Conservation (phyloP, 306 rosid genomes). For the Spatholobus suberectus region DNA sequence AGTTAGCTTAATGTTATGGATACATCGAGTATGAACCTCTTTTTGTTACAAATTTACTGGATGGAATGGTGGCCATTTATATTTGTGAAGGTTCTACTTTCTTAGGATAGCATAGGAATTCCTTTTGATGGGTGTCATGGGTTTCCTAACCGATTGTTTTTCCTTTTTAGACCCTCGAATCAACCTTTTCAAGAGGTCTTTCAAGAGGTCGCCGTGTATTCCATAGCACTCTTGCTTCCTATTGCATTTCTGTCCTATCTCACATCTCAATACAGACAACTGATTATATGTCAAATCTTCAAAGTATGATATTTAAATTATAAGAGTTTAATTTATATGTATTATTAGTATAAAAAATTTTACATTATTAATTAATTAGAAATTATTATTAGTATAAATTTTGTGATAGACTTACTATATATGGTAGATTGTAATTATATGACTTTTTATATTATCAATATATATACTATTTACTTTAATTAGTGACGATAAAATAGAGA, state of each 20-base stretch:
- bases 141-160: slow-evolving; percentile 38
- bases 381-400: no score
- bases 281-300: slow-evolving; percentile 1
- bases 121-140: slow-evolving; percentile 43
- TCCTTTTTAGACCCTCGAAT: slow-evolving; percentile 38
- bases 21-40: no score
- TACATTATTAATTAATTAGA: no score
- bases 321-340: no score
- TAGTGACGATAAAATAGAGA: no score
- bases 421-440: no score
- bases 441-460: no score
- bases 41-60: no score
- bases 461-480: not conserved
- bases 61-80: slow-evolving; percentile 54
- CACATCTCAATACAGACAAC: not conserved
- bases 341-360: no score
- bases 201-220: not conserved
- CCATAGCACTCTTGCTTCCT: not conserved
- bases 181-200: slow-evolving; percentile 47
- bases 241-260: not conserved
- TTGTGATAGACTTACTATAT: no score
- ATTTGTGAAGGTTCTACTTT: slow-evolving; percentile 42
- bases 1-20: no score
- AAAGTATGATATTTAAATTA: not conserved
- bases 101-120: slow-evolving; percentile 32